Evolutionary conservation across 441 rosid genomes (phyloP), one percentile per base, ranked within the genome.

Genomic region (Codiaeum variegatum): DNA sequence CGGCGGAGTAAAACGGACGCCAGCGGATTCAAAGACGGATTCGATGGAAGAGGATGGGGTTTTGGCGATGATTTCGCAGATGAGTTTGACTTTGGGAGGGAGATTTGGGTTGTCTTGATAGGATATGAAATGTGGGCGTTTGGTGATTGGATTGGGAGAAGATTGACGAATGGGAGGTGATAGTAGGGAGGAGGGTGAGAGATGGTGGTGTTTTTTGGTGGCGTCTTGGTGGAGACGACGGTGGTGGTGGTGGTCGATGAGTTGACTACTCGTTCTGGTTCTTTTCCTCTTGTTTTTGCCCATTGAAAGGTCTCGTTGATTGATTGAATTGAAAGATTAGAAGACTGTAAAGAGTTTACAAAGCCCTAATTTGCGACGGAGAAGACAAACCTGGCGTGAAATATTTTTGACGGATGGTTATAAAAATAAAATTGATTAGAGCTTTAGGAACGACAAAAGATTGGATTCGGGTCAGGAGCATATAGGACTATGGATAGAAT

Each of bases 21-120:
- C 84, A 71, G 88, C 29, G 61, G 59, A 79, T 65, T 75, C 81
- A 11, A 89, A 81, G 64, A 78, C 75, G 32, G 36, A 24, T 77
- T 85, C 91, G 55, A 87, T 77, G 36, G 82, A 11, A 59, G 67
- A 19, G 47, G 93, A 74, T n/a, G 87, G 85, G 26, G 88, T 80
- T 63, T 72, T 77, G 75, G 90, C 83, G 46, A 87, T 73, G 58
- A 85, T 82, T 34, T 82, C 83, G 71, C 87, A 87, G 44, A 89
- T 77, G 36, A 74, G 79, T 44, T 72, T 82, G 64, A 83, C 55
- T 49, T 76, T 75, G 47, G 83, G 81, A 4, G 81, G 64, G 61
- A 87, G 80, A 67, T 77, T 74, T 3, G 84, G 90, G 76, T 67
- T 28, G n/a, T 79, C 79, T 55, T 23, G 72, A 76, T 86, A 76